These are phyloP conservation scores for Calamus simplicifolius DNA, from an alignment of 176 grass and related monocot genomes.

Conservation along the genomic window DNA sequence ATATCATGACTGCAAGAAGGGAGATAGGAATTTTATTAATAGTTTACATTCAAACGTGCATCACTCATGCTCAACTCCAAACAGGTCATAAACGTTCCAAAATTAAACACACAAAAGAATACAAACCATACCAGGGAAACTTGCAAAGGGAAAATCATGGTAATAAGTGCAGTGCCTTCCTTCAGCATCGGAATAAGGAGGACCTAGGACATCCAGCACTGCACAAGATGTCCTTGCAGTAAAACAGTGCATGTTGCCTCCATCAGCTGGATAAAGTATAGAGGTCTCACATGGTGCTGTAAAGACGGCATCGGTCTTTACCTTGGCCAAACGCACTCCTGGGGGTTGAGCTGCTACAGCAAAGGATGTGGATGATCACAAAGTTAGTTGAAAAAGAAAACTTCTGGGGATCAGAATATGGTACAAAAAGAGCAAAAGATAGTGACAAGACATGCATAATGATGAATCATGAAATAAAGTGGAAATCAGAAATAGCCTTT, in stretches of 20 bases:
- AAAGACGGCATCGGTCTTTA: conserved; percentile 42
- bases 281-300: conserved; percentile 51
- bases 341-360: conserved; percentile 18
- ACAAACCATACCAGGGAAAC: conserved; percentile 29
- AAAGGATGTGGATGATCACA: neutral
- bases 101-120: neutral
- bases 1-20: no score
- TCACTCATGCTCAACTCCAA: neutral
- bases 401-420: neutral
- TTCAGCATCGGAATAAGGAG: conserved; percentile 46
- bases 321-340: conserved; percentile 42
- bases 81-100: neutral
- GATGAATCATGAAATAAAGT: no score
- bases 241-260: conserved; percentile 70
- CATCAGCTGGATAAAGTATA: conserved; percentile 42
- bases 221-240: conserved; percentile 52
- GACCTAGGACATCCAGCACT: conserved; percentile 55
- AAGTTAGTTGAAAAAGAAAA: conserved; percentile 1
- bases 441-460: no score
- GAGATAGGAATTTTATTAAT: no score
- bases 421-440: no score
- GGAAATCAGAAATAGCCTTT: no score
- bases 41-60: neutral
- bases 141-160: conserved; percentile 24
- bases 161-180: conserved; percentile 53